Conservation (phyloP, 2,329 filamentous ascomycete genomes). For the Sporothrix curviconia region DNA sequence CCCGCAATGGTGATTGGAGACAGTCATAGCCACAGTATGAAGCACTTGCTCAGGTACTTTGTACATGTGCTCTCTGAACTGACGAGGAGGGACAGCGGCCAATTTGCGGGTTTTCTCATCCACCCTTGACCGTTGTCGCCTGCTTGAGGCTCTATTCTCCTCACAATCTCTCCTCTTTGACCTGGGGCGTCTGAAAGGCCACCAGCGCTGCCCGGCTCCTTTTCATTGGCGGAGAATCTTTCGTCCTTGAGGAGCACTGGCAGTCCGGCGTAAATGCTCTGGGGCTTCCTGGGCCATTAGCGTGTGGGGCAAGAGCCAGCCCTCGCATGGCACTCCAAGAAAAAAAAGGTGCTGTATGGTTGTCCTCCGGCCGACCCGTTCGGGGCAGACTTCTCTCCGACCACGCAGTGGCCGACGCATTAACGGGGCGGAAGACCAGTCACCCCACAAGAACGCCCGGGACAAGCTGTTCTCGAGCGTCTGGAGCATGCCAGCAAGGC, state of each 20-base stretch:
- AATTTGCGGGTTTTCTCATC: background rate
- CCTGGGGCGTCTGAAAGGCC: no score
- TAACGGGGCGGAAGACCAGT: background rate
- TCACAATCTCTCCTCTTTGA: background rate
- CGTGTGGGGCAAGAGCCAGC: constrained; percentile 13
- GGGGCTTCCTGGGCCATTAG: constrained; percentile 7
- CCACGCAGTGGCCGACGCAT: background rate
- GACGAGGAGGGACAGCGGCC: no score
- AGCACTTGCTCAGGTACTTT: no score
- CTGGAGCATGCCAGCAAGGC: no score
- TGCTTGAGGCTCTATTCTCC: background rate
- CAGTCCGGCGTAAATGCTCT: background rate
- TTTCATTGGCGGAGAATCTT: constrained; percentile 20
- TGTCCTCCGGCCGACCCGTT: background rate
- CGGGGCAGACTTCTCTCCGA: background rate
- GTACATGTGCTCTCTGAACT: no score
- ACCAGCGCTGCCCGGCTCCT: background rate
- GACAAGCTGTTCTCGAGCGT: background rate
- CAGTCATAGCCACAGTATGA: no score
- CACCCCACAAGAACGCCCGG: background rate
- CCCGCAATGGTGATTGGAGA: no score
- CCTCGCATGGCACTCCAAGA: background rate
- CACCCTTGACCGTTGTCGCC: background rate
- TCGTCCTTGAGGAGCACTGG: constrained; percentile 11
- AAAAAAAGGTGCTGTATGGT: no score